Evolutionary conservation across 2,329 filamentous ascomycete genomes (phyloP), one percentile per base, ranked within the genome.

Genomic region (Parasarocladium wereldwijsianum): DNA sequence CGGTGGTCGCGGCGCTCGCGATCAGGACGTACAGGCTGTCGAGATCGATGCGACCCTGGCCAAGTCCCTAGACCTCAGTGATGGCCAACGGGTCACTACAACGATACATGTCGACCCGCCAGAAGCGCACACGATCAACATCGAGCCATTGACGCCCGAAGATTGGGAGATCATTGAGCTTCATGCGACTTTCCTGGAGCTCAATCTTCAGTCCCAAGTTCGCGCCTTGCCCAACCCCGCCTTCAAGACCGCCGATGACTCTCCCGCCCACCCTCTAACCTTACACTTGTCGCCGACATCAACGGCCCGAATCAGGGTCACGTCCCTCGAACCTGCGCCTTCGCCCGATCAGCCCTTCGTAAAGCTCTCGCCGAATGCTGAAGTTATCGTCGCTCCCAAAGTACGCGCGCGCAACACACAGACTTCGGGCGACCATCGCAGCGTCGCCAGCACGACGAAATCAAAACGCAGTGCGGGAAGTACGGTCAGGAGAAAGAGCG

Each of bases 131-230:
- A 96, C 86, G 2, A 79, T 98, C 52, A 85, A 94, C 49, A 96
- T 98, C 43, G 92, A 98, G 51, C 90, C 90, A 19, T 57, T 96
- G 44, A 96, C 90, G 0, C 75, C 87, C 2, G 84, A 92, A 34
- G 90, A 98, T 50, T 98, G 90, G 90, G 90, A 98, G 55, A 93
- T 96, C 44, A 96, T 98, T 43, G 90, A 98, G 54, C 63, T 98
- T 2, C 90, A 98, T 58, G 90, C 90, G 5, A 90, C 79, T 11
- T 98, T 96, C 47, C 64, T 98, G 29, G 90, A 98, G 49, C 65
- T 94, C 39, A 96, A 98, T 51, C 74, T 98, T 31, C 64, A 93
- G 18, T 81, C 78, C 25, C 90, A 98, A 57, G 86, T 98, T 42
- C 78, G 90, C 43, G 87, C 87, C 12, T 63, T 98, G 14, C 87